Base-by-base conservation (phyloP, 148 eudicot species). In the Limonium bicolor region DNA sequence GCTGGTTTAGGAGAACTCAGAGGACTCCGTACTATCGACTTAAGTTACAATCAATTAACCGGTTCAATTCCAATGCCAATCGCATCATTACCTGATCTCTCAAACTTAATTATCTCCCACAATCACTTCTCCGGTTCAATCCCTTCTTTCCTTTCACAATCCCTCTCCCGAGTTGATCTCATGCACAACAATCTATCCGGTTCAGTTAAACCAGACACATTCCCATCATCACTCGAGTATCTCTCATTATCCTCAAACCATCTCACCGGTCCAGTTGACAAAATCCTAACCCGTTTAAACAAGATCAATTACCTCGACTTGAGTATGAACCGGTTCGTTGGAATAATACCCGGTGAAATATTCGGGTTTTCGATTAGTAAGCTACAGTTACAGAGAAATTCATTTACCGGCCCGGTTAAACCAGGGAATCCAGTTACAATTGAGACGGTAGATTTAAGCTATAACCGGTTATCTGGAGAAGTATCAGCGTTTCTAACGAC, bases 181-280 rank as follows among this genome's bases (percentile, higher is more conserved):
- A 77, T 71, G 53, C 78, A 72, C 58, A 88, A 88, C 54, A 48
- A 61, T 8, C 61, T 83, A 6, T 60, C 92, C 50, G 94, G 94
- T 39, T 46, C 54, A 0, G 9, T 88, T 0, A 20, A 62, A 2
- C 72, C 77, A 7, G 25, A 20, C n/a, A 56, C 67, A 0, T 54
- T 88, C 19, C 86, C 94, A 0, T 30, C 76, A 0, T 76, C 86
- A 0, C 50, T 88, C 9, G 72, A 74, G 20, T 74, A 67, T 56
- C 71, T 88, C 0, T 88, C 96, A 0, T 37, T 88, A 8, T 66
- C 82, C 4, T 65, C 57, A 69, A 88, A 88, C 70, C 70, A 58
- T 36, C 47, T 88, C 7, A 35, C 56, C 2, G 96, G 94, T 0
- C 74, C 90, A 1, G 74, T 77, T 5, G 65, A 71, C 57, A 45